Base-by-base conservation (phyloP, 2,329 filamentous ascomycete genomes). In the Colletotrichum lindemuthianum region DNA sequence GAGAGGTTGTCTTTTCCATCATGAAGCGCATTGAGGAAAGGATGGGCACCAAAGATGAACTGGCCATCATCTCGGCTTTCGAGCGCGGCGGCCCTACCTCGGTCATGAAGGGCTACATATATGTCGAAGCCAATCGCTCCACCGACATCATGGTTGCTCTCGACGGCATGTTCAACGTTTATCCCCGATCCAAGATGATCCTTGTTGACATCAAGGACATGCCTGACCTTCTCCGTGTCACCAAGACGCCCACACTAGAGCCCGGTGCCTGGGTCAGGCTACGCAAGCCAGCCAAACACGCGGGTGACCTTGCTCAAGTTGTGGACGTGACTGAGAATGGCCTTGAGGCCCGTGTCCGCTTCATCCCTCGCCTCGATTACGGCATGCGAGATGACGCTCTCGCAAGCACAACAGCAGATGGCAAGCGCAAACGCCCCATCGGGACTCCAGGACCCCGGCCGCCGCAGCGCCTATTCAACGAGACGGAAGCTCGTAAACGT, bases 151-250 rank as follows among this genome's bases (percentile, higher is more conserved):
- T 94, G 72, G 84, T 89, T 56, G 92, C 93, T 8, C 82, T 97
- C 45, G 92, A 97, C 67, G 92, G 90, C 45, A 87, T 99, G 72
- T 87, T 92, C 66, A 93, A 97, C 73, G 91, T 97, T 41, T 99
- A 97, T 75, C 92, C 95, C 58, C 89, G 93, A 60, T 91, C 88
- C 34, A 96, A 93, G 77, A 90, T 96, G 80, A 87, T 94, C 48
- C 82, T 98, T 55, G 93, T 99, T 45, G 92, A 96, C 52, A 93
- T 98, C 72, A 97, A 97, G 76, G 96, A 99, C 78, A 97, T 97
- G 90, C 95, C 96, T 2, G 96, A 98, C 77, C 86, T 99, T n/a
- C 84, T 99, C 15, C 89, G 93, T 55, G 92, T 97, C 34, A 90
- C 88, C 66, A 97, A 97, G 80, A 95, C 91, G 3, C 92, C 93